Evolutionary conservation across 208 protist genomes (phyloP).

Genomic region (Leishmania arabica): DNA sequence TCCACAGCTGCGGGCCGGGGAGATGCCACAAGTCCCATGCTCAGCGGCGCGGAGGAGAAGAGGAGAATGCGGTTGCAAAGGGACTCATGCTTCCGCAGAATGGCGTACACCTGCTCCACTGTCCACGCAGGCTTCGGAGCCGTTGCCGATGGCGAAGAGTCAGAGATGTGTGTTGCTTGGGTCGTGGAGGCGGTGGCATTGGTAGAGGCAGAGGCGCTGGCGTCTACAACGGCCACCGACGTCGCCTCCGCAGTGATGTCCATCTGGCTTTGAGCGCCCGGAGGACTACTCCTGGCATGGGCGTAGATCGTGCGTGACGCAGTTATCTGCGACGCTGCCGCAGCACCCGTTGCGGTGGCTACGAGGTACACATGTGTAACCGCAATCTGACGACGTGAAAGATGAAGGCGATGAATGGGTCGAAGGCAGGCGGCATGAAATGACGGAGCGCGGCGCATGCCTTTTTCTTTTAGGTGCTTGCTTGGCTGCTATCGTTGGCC

Average conservation of each 20-base stretch:
- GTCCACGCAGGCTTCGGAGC: conserved; percentile 4
- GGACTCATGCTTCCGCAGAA: conserved; percentile 9
- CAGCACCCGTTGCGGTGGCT: neutral
- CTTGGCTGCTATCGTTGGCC: neutral
- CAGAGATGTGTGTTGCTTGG: neutral
- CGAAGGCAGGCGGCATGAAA: conserved; percentile 8
- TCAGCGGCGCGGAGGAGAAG: conserved; percentile 11
- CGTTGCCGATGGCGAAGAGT: neutral
- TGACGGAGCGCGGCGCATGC: conserved; percentile 13
- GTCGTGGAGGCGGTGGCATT: neutral
- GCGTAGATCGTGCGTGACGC: neutral
- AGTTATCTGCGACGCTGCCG: neutral
- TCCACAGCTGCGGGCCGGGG: neutral
- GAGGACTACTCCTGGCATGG: neutral
- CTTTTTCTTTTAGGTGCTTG: neutral
- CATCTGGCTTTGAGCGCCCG: neutral
- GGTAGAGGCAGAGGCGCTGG: neutral
- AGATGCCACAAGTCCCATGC: neutral
- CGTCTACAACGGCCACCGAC: neutral
- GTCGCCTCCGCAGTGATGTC: neutral
- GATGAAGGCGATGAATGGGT: conserved; percentile 4
- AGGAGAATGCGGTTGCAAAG: conserved; percentile 14
- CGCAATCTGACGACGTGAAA: conserved; percentile 8
- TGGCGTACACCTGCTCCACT: conserved; percentile 18
- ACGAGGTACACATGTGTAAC: neutral